These are phyloP conservation scores for Fusarium sambucinum DNA, from an alignment of 2,329 filamentous ascomycete species.

Conservation along the genomic window DNA sequence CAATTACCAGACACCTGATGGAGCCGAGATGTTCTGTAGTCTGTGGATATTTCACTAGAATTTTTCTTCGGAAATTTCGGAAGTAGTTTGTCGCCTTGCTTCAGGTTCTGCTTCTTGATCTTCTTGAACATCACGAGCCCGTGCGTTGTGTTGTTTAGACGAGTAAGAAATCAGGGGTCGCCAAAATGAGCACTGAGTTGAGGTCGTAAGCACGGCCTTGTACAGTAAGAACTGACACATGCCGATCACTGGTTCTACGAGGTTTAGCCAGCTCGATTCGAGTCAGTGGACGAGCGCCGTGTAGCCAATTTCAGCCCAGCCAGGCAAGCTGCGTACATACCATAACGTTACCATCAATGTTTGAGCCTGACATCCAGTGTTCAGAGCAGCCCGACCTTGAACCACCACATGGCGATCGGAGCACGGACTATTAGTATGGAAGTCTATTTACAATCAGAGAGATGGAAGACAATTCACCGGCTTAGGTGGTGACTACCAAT, in stretches of 20 bases:
- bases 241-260: conserved; percentile 12
- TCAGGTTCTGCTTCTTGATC: neutral
- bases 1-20: conserved; percentile 27
- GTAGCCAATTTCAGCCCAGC: conserved; percentile 15
- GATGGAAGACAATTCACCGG: neutral
- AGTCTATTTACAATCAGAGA: neutral
- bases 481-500: neutral
- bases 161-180: neutral
- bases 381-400: conserved; percentile 1
- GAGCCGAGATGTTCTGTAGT: conserved; percentile 6
- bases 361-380: neutral
- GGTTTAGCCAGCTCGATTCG: conserved; percentile 4
- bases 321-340: conserved; percentile 1
- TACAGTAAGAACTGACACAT: conserved; percentile 6
- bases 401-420: conserved; percentile 5
- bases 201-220: neutral
- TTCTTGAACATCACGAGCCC: neutral
- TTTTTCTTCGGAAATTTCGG: neutral
- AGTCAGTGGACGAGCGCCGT: conserved; percentile 14
- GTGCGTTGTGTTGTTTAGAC: neutral
- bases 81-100: neutral
- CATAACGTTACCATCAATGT: no score
- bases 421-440: conserved; percentile 6
- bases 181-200: neutral
- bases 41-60: neutral